These are phyloP conservation scores for Boletus rubropictus DNA, from an alignment of 768 basidiomycete genomes.

Conservation along the genomic window DNA sequence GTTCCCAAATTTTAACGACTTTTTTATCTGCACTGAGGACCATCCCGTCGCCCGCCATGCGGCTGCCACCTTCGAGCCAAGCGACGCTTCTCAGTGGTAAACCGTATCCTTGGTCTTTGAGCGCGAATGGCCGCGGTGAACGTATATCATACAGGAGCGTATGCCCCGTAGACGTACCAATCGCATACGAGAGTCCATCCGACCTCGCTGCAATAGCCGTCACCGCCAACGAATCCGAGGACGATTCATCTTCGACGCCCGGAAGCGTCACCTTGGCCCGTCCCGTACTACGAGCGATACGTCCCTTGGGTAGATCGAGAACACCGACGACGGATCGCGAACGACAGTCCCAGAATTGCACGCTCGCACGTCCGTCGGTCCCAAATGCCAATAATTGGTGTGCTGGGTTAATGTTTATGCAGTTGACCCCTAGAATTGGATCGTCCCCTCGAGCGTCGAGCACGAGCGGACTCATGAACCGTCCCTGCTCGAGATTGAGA, in stretches of 20 bases:
- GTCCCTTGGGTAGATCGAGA: slow-evolving; percentile 52
- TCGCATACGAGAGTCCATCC: slow-evolving; percentile 89
- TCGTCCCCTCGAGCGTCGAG: slow-evolving; percentile 47
- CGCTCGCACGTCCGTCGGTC: slow-evolving; percentile 76
- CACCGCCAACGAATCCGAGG: slow-evolving; percentile 41
- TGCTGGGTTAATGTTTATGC: slow-evolving; percentile 86
- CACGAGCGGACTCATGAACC: slow-evolving; percentile 78
- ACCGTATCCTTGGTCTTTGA: slow-evolving; percentile 97
- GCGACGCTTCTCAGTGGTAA: slow-evolving; percentile 75
- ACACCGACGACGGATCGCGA: slow-evolving; percentile 71
- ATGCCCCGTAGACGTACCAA: slow-evolving; percentile 94
- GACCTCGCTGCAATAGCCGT: slow-evolving; percentile 80
- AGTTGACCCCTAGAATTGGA: slow-evolving; percentile 79
- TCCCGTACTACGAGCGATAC: slow-evolving; percentile 42
- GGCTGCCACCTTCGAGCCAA: slow-evolving; percentile 86
- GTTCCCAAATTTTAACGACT: slow-evolving; percentile 96
- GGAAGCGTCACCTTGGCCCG: slow-evolving; percentile 27
- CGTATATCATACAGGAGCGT: slow-evolving; percentile 93
- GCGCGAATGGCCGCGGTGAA: slow-evolving; percentile 71
- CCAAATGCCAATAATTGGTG: slow-evolving; percentile 91
- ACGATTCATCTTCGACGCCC: slow-evolving; percentile 32
- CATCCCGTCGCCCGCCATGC: slow-evolving; percentile 83
- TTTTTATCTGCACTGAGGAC: slow-evolving; percentile 93
- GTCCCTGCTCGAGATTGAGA: slow-evolving; percentile 91
- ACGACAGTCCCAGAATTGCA: slow-evolving; percentile 96